A percentile compares a stretch with the other conserved stretches of the same genome.
Evolutionary conservation across 208 protist genomes (phyloP).

Genomic region (Acanthamoeba triangularis): DNA sequence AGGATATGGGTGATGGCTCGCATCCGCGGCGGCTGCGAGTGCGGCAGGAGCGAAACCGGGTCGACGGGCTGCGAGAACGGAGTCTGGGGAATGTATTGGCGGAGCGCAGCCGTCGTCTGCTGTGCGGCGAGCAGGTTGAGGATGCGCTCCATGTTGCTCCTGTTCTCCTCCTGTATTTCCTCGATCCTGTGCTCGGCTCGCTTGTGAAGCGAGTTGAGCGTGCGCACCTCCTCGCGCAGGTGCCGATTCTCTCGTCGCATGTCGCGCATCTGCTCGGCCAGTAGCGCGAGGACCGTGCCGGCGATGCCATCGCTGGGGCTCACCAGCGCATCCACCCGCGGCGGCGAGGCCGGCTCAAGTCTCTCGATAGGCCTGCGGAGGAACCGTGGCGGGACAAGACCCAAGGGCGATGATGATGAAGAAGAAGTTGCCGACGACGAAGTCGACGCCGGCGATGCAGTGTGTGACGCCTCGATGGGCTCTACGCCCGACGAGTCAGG

Average conservation of each 20-base stretch:
- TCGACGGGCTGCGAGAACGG: slow-evolving; percentile 4
- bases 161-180: slow-evolving; percentile 14
- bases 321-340: not conserved
- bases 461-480: too few relatives aligned
- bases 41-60: not conserved
- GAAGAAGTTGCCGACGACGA: too few relatives aligned
- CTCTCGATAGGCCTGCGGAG: not conserved
- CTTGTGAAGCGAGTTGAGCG: slow-evolving; percentile 2
- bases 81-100: not conserved
- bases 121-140: not conserved
- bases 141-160: not conserved
- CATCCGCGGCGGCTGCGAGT: not conserved
- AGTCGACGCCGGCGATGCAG: not conserved
- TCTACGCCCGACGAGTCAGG: too few relatives aligned
- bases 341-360: not conserved
- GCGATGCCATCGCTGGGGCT: not conserved
- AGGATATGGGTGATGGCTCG: not conserved
- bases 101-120: not conserved
- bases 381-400: not conserved
- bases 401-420: too few relatives aligned
- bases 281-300: not conserved
- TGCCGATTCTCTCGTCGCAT: slow-evolving; percentile 34
- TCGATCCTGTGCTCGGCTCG: slow-evolving; percentile 2
- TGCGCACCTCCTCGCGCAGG: slow-evolving; percentile 7
- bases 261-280: slow-evolving; percentile 8